Conservation (phyloP, 306 rosid species). For the Pterocarpus santalinus region DNA sequence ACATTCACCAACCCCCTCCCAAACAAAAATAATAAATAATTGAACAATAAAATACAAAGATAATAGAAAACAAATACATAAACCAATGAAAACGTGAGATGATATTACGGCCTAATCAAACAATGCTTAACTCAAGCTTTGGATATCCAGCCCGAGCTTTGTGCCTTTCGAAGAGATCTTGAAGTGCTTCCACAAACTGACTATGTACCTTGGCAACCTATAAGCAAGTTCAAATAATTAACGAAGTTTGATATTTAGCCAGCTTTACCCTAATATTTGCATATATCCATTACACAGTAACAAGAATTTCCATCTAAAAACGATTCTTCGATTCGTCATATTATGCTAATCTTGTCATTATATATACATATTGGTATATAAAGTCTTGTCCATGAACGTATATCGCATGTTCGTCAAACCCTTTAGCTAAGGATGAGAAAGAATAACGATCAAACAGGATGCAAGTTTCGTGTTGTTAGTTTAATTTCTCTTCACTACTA, state of each 20-base stretch:
- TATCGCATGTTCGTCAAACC: background rate
- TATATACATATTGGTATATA: too few relatives aligned
- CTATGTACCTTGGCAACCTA: constrained; percentile 72
- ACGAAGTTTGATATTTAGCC: constrained; percentile 10
- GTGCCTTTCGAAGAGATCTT: constrained; percentile 83
- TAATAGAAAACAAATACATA: constrained; percentile 27
- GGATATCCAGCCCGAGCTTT: constrained; percentile 76
- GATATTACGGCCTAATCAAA: constrained; percentile 53
- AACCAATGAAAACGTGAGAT: constrained; percentile 14
- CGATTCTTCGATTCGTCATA: background rate
- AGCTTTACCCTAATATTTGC: constrained; percentile 5
- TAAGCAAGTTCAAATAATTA: constrained; percentile 18
- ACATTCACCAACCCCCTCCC: constrained; percentile 37
- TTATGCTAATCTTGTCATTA: background rate
- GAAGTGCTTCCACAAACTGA: constrained; percentile 75
- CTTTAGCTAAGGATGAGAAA: background rate
- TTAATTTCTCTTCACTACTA: background rate
- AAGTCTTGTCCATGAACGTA: background rate
- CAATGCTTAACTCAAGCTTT: constrained; percentile 70
- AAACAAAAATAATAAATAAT: background rate
- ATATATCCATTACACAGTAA: background rate
- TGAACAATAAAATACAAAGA: background rate
- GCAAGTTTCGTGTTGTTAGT: constrained; percentile 11
- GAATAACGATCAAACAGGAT: constrained; percentile 13
- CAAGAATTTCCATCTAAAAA: constrained; percentile 31